Percentiles rank a stretch among this genome's conserved stretches.
Conservation (phyloP, 768 basidiomycete species). For the Russula olivacea region DNA sequence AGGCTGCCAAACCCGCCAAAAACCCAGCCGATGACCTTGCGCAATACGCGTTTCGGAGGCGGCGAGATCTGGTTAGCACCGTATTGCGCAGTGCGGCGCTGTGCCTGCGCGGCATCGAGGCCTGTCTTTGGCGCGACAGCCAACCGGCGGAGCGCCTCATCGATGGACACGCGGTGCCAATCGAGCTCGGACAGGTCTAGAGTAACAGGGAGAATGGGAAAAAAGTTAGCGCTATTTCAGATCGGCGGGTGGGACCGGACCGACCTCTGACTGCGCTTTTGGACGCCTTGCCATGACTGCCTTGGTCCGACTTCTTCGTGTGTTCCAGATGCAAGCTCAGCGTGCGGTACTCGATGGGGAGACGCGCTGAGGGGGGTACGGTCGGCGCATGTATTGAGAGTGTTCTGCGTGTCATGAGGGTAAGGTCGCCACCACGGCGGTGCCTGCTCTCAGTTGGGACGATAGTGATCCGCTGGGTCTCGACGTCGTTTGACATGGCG, state of each 20-base stretch:
- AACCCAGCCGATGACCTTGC: slow-evolving; percentile 46
- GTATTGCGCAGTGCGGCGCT: slow-evolving; percentile 38
- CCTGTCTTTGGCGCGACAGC: slow-evolving; percentile 42
- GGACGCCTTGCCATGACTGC: neutral
- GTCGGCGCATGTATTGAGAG: slow-evolving; percentile 4
- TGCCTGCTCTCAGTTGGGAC: neutral
- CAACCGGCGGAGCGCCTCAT: slow-evolving; percentile 28
- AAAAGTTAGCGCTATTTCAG: neutral
- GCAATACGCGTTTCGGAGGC: slow-evolving; percentile 39
- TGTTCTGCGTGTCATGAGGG: slow-evolving; percentile 4
- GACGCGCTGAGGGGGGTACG: slow-evolving; percentile 10
- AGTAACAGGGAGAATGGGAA: no score
- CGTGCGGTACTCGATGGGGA: slow-evolving; percentile 25
- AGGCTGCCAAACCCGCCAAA: slow-evolving; percentile 50
- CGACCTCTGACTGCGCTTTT: slow-evolving; percentile 15
- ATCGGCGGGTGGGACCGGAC: neutral
- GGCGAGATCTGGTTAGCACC: slow-evolving; percentile 50
- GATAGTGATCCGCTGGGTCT: slow-evolving; percentile 9
- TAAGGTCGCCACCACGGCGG: neutral
- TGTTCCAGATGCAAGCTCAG: slow-evolving; percentile 21
- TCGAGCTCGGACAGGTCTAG: slow-evolving; percentile 20
- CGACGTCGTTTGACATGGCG: slow-evolving; percentile 12
- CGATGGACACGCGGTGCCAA: slow-evolving; percentile 20
- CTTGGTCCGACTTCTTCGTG: neutral
- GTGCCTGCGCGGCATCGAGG: slow-evolving; percentile 44